Evolutionary conservation across 441 rosid species (phyloP).

Genomic region (Arabidopsis hybrid): DNA sequence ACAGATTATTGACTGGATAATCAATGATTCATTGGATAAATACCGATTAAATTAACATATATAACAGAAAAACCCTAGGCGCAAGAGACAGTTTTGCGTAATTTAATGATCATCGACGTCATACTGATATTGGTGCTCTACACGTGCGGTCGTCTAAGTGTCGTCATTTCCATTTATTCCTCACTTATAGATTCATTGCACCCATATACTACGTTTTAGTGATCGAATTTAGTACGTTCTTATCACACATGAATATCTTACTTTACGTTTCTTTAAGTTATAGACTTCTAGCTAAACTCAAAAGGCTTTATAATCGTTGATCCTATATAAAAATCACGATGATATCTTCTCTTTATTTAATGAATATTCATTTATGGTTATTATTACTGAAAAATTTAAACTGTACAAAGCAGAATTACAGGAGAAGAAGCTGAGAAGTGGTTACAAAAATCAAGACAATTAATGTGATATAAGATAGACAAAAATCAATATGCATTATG

Average conservation of each 20-base stretch:
- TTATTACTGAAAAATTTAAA: too few relatives aligned
- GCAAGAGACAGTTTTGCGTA: slow-evolving; percentile 5
- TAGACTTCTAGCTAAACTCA: background rate
- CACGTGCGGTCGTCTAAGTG: slow-evolving; percentile 25
- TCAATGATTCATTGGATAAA: background rate
- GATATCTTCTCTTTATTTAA: too few relatives aligned
- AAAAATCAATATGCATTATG: too few relatives aligned
- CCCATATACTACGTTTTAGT: background rate
- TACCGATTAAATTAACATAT: background rate
- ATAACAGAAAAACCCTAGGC: background rate
- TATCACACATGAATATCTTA: background rate
- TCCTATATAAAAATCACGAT: too few relatives aligned
- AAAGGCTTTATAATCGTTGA: background rate
- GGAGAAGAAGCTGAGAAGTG: too few relatives aligned
- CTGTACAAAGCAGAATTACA: too few relatives aligned
- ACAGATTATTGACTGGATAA: background rate
- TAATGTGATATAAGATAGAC: too few relatives aligned
- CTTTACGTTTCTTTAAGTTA: background rate
- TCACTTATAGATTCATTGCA: background rate
- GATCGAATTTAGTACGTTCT: background rate
- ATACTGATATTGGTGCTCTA: slow-evolving; percentile 5
- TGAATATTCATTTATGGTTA: too few relatives aligned
- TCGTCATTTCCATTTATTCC: background rate
- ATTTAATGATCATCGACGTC: slow-evolving; percentile 20
- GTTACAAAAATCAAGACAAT: too few relatives aligned